Conservation (phyloP, 495 filamentous ascomycete species). For the Amphirosellinia nigrospora region DNA sequence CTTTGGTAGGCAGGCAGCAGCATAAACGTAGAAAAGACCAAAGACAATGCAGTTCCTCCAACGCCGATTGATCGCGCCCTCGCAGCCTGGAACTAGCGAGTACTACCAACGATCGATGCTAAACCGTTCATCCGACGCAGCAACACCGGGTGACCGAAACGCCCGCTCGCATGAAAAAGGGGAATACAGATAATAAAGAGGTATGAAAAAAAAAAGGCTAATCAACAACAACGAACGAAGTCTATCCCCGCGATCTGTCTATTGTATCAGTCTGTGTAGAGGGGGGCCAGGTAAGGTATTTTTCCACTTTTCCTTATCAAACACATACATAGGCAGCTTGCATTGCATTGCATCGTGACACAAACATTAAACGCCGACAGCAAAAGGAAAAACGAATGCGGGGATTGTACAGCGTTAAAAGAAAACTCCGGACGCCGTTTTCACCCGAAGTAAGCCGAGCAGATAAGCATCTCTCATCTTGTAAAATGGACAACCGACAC, state of each 20-base stretch:
- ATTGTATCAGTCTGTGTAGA: not conserved
- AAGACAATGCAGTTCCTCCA: not conserved
- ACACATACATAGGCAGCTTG: not conserved
- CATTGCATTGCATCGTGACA: constrained; percentile 12
- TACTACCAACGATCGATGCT: constrained; percentile 1
- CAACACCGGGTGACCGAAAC: not conserved
- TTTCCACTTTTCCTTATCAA: constrained; percentile 14
- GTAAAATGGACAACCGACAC: not conserved
- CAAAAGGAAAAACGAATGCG: not conserved
- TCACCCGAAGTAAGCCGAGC: not conserved
- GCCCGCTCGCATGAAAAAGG: not conserved
- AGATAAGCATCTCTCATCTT: not conserved
- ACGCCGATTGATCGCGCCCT: constrained; percentile 15
- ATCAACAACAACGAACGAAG: not conserved
- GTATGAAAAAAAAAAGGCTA: not conserved
- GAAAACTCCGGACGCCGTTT: not conserved
- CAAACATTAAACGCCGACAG: constrained; percentile 5
- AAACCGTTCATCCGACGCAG: not conserved
- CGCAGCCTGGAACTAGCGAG: constrained; percentile 2
- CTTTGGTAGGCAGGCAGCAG: not conserved
- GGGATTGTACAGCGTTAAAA: constrained; percentile 6
- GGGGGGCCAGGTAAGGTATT: not conserved
- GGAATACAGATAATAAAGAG: not conserved
- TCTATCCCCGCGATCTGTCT: constrained; percentile 14
- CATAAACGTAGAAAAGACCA: constrained; percentile 17